Conservation (phyloP, 2,329 filamentous ascomycete species). For the Zymoseptoria pseudotritici region DNA sequence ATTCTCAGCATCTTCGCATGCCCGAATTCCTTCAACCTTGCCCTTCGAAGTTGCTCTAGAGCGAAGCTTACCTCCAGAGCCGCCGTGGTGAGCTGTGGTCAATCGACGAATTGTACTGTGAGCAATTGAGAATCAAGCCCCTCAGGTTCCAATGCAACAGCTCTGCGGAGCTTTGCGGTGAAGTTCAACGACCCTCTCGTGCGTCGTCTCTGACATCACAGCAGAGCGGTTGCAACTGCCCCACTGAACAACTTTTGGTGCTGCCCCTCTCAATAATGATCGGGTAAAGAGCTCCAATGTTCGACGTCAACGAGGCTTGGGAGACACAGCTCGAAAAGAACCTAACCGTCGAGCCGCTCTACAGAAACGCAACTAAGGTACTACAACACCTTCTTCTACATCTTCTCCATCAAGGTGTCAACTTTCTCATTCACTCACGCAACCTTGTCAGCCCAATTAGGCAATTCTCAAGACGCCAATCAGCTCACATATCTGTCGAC, state of each 20-base stretch:
- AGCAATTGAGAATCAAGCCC: too few relatives aligned
- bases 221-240: not conserved
- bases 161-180: not conserved
- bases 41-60: too few relatives aligned
- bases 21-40: too few relatives aligned
- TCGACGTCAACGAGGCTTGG: not conserved
- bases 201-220: not conserved
- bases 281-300: not conserved
- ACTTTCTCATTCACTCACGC: not conserved
- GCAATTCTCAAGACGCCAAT: not conserved
- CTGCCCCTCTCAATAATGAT: not conserved
- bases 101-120: too few relatives aligned
- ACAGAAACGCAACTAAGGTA: not conserved
- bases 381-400: not conserved
- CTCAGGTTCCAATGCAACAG: not conserved
- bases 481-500: conserved; percentile 15
- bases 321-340: not conserved
- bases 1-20: too few relatives aligned
- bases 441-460: not conserved
- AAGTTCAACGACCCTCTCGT: not conserved
- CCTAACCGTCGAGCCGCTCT: not conserved
- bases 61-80: too few relatives aligned
- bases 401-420: not conserved
- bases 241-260: not conserved
- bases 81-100: too few relatives aligned